Evolutionary conservation across 257 asterid genomes (phyloP).

Genomic region (Solanum sejunctum): DNA sequence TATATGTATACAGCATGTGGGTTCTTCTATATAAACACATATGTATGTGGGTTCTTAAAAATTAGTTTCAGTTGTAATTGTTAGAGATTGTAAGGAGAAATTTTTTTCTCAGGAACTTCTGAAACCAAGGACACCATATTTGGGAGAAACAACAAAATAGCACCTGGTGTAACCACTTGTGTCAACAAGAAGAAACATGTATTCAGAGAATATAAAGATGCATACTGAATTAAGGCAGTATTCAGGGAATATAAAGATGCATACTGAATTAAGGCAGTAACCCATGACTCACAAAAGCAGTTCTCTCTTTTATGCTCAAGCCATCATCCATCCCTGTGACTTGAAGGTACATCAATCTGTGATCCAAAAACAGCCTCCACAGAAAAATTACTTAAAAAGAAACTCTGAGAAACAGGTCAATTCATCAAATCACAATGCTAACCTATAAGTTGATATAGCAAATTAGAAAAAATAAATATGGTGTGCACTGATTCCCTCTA

Average conservation of each 20-base stretch:
- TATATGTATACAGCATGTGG: neutral
- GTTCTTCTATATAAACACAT: too few species aligned
- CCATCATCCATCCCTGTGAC: conserved; percentile 96
- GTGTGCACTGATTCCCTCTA: neutral
- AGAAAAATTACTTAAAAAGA: neutral
- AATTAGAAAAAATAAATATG: neutral
- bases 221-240: neutral
- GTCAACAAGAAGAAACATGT: neutral
- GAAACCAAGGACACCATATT: neutral
- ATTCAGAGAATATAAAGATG: neutral
- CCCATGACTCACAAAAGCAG: conserved; percentile 57
- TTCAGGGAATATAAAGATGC: neutral
- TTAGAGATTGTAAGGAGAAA: neutral
- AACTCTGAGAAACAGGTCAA: neutral
- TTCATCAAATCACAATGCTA: neutral
- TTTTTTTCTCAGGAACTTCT: neutral
- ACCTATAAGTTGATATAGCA: neutral
- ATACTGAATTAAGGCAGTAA: neutral
- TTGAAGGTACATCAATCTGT: conserved; percentile 77
- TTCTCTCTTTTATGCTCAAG: conserved; percentile 66
- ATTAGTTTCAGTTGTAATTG: neutral
- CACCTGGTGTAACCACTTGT: neutral
- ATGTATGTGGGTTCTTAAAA: neutral
- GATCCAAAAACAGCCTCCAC: neutral
- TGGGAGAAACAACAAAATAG: neutral